These are phyloP conservation scores for Globisporangium rhizosaccharum DNA, from an alignment of 352 stramenopile genomes.

Conservation along the genomic window DNA sequence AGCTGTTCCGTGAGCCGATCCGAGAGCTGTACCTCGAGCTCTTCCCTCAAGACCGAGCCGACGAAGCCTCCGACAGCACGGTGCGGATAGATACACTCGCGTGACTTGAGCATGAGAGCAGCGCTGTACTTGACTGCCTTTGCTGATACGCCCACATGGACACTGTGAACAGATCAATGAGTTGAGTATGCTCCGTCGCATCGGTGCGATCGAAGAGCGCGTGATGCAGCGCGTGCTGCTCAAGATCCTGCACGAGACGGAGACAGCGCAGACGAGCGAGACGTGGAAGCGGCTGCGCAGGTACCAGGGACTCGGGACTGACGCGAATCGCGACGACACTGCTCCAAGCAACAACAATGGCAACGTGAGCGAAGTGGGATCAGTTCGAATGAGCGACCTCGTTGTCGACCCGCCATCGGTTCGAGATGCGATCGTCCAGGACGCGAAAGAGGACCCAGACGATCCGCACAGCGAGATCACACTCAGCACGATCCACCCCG, in stretches of 20 bases:
- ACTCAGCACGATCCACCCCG: constrained; percentile 16
- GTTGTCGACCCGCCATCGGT: constrained; percentile 23
- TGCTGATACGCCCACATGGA: too few species aligned
- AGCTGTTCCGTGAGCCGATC: constrained; percentile 46
- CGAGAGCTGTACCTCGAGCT: constrained; percentile 48
- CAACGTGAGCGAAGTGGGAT: neutral
- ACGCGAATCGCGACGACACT: neutral
- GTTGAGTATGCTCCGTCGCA: constrained; percentile 36
- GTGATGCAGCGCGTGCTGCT: constrained; percentile 58
- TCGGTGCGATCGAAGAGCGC: constrained; percentile 56
- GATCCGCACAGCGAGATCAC: constrained; percentile 9
- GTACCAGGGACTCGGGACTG: constrained; percentile 31
- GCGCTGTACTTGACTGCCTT: neutral
- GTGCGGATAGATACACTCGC: constrained; percentile 12
- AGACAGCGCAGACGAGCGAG: constrained; percentile 27
- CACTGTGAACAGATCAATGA: constrained; percentile 21
- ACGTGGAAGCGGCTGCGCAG: constrained; percentile 39
- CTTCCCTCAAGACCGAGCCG: constrained; percentile 31
- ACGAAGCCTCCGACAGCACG: constrained; percentile 35
- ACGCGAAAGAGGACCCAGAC: constrained; percentile 19
- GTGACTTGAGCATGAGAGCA: neutral
- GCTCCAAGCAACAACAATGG: neutral
- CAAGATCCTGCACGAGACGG: constrained; percentile 49
- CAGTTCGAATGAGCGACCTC: neutral
- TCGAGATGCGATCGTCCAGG: constrained; percentile 10